Base-by-base conservation (phyloP, 495 filamentous ascomycete species). In the Glarea lozoyensis region DNA sequence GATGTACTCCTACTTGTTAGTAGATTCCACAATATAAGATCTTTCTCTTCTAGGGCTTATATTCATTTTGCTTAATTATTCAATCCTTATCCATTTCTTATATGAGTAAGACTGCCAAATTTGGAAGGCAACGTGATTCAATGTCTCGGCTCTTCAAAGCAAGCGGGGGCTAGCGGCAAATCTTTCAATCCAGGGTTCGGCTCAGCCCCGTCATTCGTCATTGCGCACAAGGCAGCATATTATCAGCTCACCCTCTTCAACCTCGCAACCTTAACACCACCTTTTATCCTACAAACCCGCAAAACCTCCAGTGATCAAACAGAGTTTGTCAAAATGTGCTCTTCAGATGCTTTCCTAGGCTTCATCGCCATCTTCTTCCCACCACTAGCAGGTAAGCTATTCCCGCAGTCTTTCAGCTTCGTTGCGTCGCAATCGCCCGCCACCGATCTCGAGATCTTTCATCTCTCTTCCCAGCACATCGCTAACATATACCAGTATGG, bases 301-400 rank as follows among this genome's bases (percentile, higher is more conserved):
- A 7, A 38, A 22, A 15, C 12, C 24, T 32, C 27, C 10, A 19
- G 12, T 13, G 25, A 7, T n/a, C 24, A 40, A 41, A 5, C 7
- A 37, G 1, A 17, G n/a, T 15, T 20, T 29, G 12, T n/a, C 35
- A 51, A 39, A 10, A 54, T 54, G 51, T 86, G 86, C 67, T 78
- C 82, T 43, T 55, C 69, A 42, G 92, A 98, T 66, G 72, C 86
- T 50, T 95, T 97, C 65, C 81, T 98, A 53, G 86, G 75, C 60
- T 57, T 95, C 23, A 62, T 98, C 52, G 86, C 89, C 53, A 73
- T 97, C 56, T 76, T 98, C 59, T 97, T 98, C 67, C 92, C 92
- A 11, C 92, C 92, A 21, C 72, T 98, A 43, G 75, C 88, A 51
- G 90, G 90, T 92, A 75, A 54, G 80, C 67, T 40, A 44, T 53